phyloP scores from a whole-genome alignment of 139 green algal genomes.

The Chlamydomonas schloesseri region DNA sequence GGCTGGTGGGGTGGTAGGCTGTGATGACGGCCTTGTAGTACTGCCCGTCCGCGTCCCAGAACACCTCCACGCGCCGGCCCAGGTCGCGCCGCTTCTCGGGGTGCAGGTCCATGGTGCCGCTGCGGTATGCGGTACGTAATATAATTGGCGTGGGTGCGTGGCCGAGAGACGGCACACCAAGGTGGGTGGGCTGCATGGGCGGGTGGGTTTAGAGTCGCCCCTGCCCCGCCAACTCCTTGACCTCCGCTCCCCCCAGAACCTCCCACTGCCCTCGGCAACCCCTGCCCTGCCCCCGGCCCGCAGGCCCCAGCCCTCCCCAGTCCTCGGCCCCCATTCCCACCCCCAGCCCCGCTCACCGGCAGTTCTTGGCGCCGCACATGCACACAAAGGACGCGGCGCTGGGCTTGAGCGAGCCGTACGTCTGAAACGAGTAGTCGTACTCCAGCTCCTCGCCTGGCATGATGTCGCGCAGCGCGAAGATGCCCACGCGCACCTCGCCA shows the following conservation, averaged over 20 bases:
- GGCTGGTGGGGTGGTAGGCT: slow-evolving; percentile 66
- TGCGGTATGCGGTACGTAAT: too few relatives aligned
- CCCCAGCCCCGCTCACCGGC: slow-evolving; percentile 50
- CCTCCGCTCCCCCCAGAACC: too few relatives aligned
- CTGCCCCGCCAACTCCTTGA: too few relatives aligned
- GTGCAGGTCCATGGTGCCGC: slow-evolving; percentile 74
- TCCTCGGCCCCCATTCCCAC: too few relatives aligned
- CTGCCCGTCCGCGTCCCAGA: slow-evolving; percentile 78
- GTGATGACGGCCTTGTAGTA: slow-evolving; percentile 82
- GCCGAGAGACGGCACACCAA: too few relatives aligned
- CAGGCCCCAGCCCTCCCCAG: background rate
- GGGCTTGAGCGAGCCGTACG: slow-evolving; percentile 62
- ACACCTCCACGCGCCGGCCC: slow-evolving; percentile 71
- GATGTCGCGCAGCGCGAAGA: slow-evolving; percentile 84
- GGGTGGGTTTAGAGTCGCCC: too few relatives aligned
- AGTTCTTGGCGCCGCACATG: slow-evolving; percentile 75
- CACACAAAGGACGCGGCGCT: slow-evolving; percentile 62
- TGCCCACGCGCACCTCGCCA: slow-evolving; percentile 74
- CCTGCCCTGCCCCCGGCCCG: too few relatives aligned
- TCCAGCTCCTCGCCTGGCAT: slow-evolving; percentile 81
- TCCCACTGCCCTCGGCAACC: too few relatives aligned
- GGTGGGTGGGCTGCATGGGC: too few relatives aligned
- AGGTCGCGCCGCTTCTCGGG: slow-evolving; percentile 65
- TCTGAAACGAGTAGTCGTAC: slow-evolving; percentile 92
- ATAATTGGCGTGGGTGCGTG: too few relatives aligned